A percentile compares a stretch with the other conserved stretches of the same genome.
These are phyloP conservation scores for Begonia loranthoides DNA, from an alignment of 306 rosid species.

Conservation along the genomic window DNA sequence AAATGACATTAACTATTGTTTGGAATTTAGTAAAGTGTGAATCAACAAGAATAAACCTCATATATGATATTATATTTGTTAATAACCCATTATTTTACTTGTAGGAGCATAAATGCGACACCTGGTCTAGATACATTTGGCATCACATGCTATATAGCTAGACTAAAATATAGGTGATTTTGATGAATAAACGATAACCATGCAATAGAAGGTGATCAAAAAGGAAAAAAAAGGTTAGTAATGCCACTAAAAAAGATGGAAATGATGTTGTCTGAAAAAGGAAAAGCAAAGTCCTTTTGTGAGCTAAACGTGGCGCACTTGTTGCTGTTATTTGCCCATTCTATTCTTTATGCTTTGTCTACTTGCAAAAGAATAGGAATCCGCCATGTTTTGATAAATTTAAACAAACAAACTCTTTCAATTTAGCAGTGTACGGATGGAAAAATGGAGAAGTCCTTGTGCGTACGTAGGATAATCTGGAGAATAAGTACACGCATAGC, in stretches of 20 bases:
- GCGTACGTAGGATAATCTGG: neutral
- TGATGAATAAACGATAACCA: neutral
- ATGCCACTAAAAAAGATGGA: neutral
- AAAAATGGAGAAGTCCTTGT: neutral
- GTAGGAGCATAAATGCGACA: neutral
- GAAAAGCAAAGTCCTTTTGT: neutral
- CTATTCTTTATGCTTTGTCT: neutral
- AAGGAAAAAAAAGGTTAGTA: neutral
- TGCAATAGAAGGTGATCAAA: neutral
- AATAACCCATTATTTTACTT: neutral
- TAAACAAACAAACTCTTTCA: neutral
- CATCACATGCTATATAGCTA: too few relatives aligned
- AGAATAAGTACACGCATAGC: too few relatives aligned
- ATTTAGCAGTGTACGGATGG: neutral
- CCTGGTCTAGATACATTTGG: neutral
- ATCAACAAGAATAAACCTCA: neutral
- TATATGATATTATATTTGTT: neutral
- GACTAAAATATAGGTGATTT: too few relatives aligned
- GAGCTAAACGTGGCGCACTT: neutral
- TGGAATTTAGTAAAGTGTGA: neutral
- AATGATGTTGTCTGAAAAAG: neutral
- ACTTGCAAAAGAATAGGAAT: neutral
- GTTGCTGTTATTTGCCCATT: neutral
- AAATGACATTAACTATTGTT: slow-evolving; percentile 1
- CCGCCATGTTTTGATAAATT: neutral